Base-by-base conservation (phyloP, 306 rosid species). In the Parietaria judaica region DNA sequence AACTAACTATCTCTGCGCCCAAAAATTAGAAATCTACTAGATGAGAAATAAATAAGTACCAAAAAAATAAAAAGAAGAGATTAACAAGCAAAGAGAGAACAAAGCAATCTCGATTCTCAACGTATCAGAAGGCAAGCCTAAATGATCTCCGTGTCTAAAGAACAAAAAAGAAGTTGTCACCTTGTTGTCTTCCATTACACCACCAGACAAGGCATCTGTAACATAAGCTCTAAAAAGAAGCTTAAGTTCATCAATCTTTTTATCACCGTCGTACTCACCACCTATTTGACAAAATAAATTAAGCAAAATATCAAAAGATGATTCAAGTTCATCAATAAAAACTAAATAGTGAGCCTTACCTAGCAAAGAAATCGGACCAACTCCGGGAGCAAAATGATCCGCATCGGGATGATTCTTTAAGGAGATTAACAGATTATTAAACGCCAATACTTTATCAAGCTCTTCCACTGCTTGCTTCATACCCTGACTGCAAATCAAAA, bases 201-300 rank as follows among this genome's bases (percentile, higher is more conserved):
- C 84, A 11, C 57, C 48, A n/a, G 87, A 79, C 61, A 79, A 74
- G 68, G 82, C 61, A 80, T 80, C 79, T 36, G 83, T 66, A 16
- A 72, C 81, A 79, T 79, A 77, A 7, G 81, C 79, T 69, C 77
- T 68, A 79, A 69, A 92, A 43, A 92, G 99, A 63, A 80, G 87
- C 74, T 92, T 92, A 84, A 88, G 83, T 61, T 92, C 99, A 44
- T 86, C 99, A 5, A 84, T 84, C 63, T 74, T 84, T 74, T 84
- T 78, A 68, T 88, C 96, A 65, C 61, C 84, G 36, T 63, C 87
- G 67, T 79, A 88, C 11, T 82, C 87, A 57, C 99, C 96, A 64
- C 94, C 99, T 94, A 76, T 41, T 60, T 63, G 79, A 82, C 64
- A 54, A 38, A 70, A 47, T 56, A 72, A 54, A 71, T 66, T 60